Evolutionary conservation across 495 filamentous ascomycete genomes (phyloP), one percentile per base, ranked within the genome.

Genomic region (Penicillium diatomitis): DNA sequence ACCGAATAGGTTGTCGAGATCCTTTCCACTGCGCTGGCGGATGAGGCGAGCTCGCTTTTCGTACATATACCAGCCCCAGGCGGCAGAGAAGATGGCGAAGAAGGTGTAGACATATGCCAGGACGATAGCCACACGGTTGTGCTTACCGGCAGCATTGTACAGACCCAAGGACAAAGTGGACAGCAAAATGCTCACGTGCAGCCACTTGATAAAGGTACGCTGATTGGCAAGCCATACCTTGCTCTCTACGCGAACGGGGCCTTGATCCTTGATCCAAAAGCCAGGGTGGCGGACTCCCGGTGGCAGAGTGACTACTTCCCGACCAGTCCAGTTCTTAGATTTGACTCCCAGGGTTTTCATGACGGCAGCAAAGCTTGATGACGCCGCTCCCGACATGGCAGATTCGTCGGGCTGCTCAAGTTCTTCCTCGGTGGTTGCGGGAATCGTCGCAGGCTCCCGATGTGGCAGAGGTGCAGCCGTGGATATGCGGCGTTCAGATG

Each of bases 191-290:
- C 80, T 84, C 54, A 97, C 86, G 61, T 97, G 90, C 65, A 96
- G 85, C 92, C 92, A 98, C 63, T 95, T 96, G 64, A 98, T 81
- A 58, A 95, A 98, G 0, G 92, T 98, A 40, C 92, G 81, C 69
- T 98, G 88, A 63, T 98, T 98, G 42, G 92, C 92, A 33, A 98
- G 85, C 90, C 92, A 98, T 5, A 98, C 91, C 67, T 98, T 98
- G 37, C 87, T 87, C 67, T 98, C 92, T 36, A 98, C 88, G 45
- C 86, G 80, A 33, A 97, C 75, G 1, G 89, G 88, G 0, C 91
- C 90, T 0, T 85, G 74, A 65, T 98, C 91, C 72, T 97, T 98
- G 70, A 98, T 84, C 79, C 90, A 88, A 40, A 76, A 74, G 1
- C 77, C 80, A 7, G 92, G 92, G 49, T 91, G 80, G 32, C 70